These are phyloP conservation scores for Talaromyces sp. DNA, from an alignment of 2,329 filamentous ascomycete species.

Conservation along the genomic window DNA sequence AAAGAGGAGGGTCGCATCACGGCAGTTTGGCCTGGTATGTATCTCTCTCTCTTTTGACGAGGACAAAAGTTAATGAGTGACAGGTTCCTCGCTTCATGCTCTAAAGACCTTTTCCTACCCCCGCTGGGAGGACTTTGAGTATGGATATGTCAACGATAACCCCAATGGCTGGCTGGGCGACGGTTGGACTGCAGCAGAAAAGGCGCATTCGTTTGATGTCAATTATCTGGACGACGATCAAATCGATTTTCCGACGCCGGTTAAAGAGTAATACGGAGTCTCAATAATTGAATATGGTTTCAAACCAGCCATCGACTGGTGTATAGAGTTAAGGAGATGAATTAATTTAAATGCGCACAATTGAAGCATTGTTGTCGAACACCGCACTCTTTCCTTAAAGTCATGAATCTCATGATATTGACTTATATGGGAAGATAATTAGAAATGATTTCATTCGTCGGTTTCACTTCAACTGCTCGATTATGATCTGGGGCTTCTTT, in stretches of 20 bases:
- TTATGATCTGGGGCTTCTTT: too few species aligned
- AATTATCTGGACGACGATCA: slow-evolving; percentile 32
- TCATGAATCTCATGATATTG: too few species aligned
- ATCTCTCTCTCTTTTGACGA: neutral
- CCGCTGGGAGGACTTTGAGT: slow-evolving; percentile 16
- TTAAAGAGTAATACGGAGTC: neutral
- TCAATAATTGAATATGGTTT: neutral
- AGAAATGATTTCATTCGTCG: too few species aligned
- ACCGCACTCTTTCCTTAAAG: too few species aligned
- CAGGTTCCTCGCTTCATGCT: slow-evolving; percentile 16
- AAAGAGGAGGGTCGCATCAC: slow-evolving; percentile 15
- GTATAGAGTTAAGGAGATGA: neutral
- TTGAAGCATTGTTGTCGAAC: too few species aligned
- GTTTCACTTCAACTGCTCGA: too few species aligned
- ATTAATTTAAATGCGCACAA: neutral
- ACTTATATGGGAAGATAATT: too few species aligned
- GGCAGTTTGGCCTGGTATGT: slow-evolving; percentile 19
- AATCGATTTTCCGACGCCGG: slow-evolving; percentile 26
- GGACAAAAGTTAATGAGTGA: neutral
- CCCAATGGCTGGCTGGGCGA: slow-evolving; percentile 16
- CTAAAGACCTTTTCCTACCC: slow-evolving; percentile 9
- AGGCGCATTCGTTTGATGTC: slow-evolving; percentile 24
- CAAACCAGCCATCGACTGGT: too few species aligned
- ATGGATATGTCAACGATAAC: slow-evolving; percentile 15
- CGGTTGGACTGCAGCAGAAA: slow-evolving; percentile 15